phyloP scores from a whole-genome alignment of 495 filamentous ascomycete genomes.

The Lepraria neglecta region DNA sequence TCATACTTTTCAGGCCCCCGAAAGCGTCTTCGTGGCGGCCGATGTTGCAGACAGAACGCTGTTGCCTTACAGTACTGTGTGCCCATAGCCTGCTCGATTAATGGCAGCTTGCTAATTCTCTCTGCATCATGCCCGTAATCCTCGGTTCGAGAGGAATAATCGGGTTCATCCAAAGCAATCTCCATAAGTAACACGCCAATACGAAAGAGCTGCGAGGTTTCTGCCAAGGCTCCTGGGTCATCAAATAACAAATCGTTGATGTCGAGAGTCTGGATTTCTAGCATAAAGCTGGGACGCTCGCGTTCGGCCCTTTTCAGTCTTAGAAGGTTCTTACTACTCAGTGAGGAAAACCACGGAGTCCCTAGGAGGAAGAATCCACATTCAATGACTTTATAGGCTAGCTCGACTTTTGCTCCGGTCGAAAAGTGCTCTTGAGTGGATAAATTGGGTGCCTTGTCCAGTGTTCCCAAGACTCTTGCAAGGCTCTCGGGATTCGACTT shows the following conservation, averaged over 20 bases:
- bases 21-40: neutral
- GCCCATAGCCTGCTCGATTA: slow-evolving; percentile 16
- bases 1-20: slow-evolving; percentile 17
- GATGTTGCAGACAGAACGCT: slow-evolving; percentile 19
- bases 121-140: neutral
- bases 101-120: neutral
- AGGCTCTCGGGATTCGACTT: slow-evolving; percentile 9
- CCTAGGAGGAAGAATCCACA: slow-evolving; percentile 19
- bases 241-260: slow-evolving; percentile 12
- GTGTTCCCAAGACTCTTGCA: neutral
- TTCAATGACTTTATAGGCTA: slow-evolving; percentile 23
- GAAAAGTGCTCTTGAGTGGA: slow-evolving; percentile 3
- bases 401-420: slow-evolving; percentile 7
- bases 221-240: slow-evolving; percentile 18
- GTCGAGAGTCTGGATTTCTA: slow-evolving; percentile 19
- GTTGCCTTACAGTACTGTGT: slow-evolving; percentile 18
- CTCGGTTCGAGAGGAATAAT: neutral
- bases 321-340: slow-evolving; percentile 13
- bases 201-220: slow-evolving; percentile 15
- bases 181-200: slow-evolving; percentile 21
- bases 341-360: slow-evolving; percentile 24
- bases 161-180: slow-evolving; percentile 16
- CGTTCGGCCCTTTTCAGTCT: slow-evolving; percentile 8
- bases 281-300: neutral
- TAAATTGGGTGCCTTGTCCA: neutral